These are phyloP conservation scores for Lojkania enalia DNA, from an alignment of 2,329 filamentous ascomycete species.

Conservation along the genomic window DNA sequence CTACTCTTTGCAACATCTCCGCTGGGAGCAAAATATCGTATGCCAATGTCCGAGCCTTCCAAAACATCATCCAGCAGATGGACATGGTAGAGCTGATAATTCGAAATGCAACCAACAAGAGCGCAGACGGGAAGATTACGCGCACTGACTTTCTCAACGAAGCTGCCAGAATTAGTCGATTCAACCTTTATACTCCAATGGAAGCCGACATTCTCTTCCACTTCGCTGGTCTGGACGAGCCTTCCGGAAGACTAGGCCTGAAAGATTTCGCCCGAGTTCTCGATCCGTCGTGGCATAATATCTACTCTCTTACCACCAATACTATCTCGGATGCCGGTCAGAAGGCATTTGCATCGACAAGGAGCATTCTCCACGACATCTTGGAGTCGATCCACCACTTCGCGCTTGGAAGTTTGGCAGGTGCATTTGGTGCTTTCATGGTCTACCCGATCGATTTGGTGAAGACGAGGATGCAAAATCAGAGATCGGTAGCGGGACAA, in stretches of 20 bases:
- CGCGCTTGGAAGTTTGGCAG: slow-evolving; percentile 81
- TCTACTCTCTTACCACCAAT: slow-evolving; percentile 58
- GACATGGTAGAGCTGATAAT: slow-evolving; percentile 94
- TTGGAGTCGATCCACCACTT: slow-evolving; percentile 89
- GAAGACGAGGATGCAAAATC: slow-evolving; percentile 98
- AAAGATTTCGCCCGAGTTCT: slow-evolving; percentile 92
- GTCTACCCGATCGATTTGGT: slow-evolving; percentile 98
- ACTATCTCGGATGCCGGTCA: slow-evolving; percentile 51
- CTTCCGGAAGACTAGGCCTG: slow-evolving; percentile 80
- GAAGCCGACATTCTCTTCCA: slow-evolving; percentile 98
- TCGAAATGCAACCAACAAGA: slow-evolving; percentile 81
- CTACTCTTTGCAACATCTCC: slow-evolving; percentile 93
- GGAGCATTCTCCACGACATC: slow-evolving; percentile 64
- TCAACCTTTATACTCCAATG: slow-evolving; percentile 97
- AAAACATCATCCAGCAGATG: slow-evolving; percentile 98
- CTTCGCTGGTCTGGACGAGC: slow-evolving; percentile 90
- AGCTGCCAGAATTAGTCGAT: slow-evolving; percentile 85
- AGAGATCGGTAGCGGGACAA: slow-evolving; percentile 80
- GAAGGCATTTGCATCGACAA: slow-evolving; percentile 59
- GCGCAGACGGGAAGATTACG: slow-evolving; percentile 88
- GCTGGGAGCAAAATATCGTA: slow-evolving; percentile 93
- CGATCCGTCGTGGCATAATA: slow-evolving; percentile 85
- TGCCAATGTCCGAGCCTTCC: slow-evolving; percentile 94
- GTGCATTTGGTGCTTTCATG: slow-evolving; percentile 98
- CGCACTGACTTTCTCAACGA: slow-evolving; percentile 93